phyloP scores from a whole-genome alignment of 306 rosid genomes.

The Cucumis cinereus region DNA sequence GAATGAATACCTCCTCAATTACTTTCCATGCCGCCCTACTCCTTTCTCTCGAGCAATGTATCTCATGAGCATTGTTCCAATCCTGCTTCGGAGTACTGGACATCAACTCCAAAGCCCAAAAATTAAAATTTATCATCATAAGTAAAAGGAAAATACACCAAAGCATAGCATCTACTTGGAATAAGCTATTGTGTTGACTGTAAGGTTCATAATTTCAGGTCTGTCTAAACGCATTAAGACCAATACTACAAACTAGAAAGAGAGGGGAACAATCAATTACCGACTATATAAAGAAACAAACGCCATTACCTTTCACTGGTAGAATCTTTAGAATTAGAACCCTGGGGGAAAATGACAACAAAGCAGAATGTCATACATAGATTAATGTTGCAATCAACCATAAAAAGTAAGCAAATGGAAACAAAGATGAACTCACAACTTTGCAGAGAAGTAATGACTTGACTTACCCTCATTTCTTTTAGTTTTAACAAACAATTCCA shows the following conservation, averaged over 20 bases:
- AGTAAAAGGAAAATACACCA: not conserved
- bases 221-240: not conserved
- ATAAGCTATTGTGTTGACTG: not conserved
- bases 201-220: not conserved
- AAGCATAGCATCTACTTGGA: not conserved
- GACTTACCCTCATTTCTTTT: not conserved
- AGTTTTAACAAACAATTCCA: not conserved
- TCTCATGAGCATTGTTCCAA: slow-evolving; percentile 37
- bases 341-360: not conserved
- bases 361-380: not conserved
- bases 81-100: slow-evolving; percentile 33
- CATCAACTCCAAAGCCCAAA: slow-evolving; percentile 4
- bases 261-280: not conserved
- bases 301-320: not conserved
- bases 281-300: not conserved
- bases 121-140: not conserved
- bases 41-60: slow-evolving; percentile 90
- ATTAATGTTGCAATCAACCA: not conserved
- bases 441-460: not conserved
- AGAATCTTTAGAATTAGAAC: not conserved
- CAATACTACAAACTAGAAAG: not conserved
- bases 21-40: slow-evolving; percentile 70
- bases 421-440: not conserved
- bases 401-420: not conserved
- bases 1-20: slow-evolving; percentile 44